These are phyloP conservation scores for Thermochaetoides thermophila DNA, from an alignment of 495 filamentous ascomycete genomes.

Conservation along the genomic window DNA sequence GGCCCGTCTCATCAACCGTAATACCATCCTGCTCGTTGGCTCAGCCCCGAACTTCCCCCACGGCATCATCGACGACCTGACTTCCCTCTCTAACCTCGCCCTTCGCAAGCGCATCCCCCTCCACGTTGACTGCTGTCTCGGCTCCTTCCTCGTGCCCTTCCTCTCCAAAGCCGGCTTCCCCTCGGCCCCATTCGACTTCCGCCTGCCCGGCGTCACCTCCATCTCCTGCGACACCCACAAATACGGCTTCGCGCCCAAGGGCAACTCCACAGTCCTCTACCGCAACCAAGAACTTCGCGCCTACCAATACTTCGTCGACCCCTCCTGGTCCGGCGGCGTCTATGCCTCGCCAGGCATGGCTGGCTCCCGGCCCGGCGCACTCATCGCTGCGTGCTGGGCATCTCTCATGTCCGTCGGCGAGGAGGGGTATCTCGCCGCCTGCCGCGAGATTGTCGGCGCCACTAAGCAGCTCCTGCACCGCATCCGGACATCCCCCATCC, in stretches of 20 bases:
- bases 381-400: slow-evolving; percentile 92
- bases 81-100: slow-evolving; percentile 71
- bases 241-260: slow-evolving; percentile 97
- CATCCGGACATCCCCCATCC: slow-evolving; percentile 48
- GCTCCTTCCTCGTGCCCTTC: slow-evolving; percentile 86
- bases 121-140: slow-evolving; percentile 95
- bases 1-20: slow-evolving; percentile 77
- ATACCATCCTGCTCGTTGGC: slow-evolving; percentile 92
- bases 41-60: slow-evolving; percentile 96
- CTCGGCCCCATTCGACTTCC: slow-evolving; percentile 80
- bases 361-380: slow-evolving; percentile 78
- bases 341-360: slow-evolving; percentile 87
- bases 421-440: slow-evolving; percentile 73
- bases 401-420: slow-evolving; percentile 79
- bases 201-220: slow-evolving; percentile 79
- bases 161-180: slow-evolving; percentile 85
- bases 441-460: slow-evolving; percentile 74
- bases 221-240: slow-evolving; percentile 98
- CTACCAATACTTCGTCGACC: slow-evolving; percentile 91
- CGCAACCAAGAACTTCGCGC: slow-evolving; percentile 59
- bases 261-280: slow-evolving; percentile 85
- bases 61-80: slow-evolving; percentile 92
- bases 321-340: slow-evolving; percentile 90
- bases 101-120: slow-evolving; percentile 64
- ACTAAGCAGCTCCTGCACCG: slow-evolving; percentile 68